phyloP scores from a whole-genome alignment of 1,139 yeast genomes.

The Hanseniaspora gamundiae region DNA sequence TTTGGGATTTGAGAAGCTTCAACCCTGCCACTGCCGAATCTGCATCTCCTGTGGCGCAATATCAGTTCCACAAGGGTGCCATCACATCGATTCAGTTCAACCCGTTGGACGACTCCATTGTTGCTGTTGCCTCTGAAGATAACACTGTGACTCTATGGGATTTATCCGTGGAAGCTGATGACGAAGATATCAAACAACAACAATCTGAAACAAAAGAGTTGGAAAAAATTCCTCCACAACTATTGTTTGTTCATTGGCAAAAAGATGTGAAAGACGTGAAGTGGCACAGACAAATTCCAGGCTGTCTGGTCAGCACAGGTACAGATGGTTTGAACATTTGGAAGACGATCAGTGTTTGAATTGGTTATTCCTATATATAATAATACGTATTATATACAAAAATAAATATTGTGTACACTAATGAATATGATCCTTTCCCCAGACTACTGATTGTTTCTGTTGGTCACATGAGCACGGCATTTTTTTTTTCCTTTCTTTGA shows the following conservation, averaged over 20 bases:
- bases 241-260: slow-evolving; percentile 97
- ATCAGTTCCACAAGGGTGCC: slow-evolving; percentile 89
- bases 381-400: no score
- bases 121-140: slow-evolving; percentile 94
- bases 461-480: no score
- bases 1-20: slow-evolving; percentile 93
- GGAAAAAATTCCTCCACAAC: slow-evolving; percentile 88
- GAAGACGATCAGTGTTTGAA: slow-evolving; percentile 87
- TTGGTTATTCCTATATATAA: no score
- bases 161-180: slow-evolving; percentile 92
- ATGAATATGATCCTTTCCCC: no score
- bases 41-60: slow-evolving; percentile 79
- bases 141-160: slow-evolving; percentile 97
- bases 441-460: no score
- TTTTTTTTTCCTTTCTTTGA: no score
- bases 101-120: slow-evolving; percentile 88
- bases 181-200: slow-evolving; percentile 81
- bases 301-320: slow-evolving; percentile 88
- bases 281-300: slow-evolving; percentile 97
- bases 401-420: no score
- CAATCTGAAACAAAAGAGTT: slow-evolving; percentile 56
- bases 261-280: slow-evolving; percentile 93
- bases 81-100: slow-evolving; percentile 89
- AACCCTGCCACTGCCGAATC: slow-evolving; percentile 36
- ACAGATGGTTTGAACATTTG: slow-evolving; percentile 89